These are phyloP conservation scores for Monsonia emarginata DNA, from an alignment of 441 rosid genomes.

Conservation along the genomic window DNA sequence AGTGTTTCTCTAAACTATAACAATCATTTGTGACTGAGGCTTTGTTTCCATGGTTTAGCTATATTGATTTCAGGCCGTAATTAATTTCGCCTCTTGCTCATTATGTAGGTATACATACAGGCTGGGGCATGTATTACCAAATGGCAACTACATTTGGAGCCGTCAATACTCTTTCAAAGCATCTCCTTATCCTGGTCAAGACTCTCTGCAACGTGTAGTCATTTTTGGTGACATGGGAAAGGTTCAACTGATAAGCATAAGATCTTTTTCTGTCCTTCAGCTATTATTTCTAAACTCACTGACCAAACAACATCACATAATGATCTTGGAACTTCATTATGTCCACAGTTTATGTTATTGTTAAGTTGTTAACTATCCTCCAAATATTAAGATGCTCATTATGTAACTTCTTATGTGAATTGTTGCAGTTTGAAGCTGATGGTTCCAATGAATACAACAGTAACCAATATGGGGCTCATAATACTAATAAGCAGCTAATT, in stretches of 20 bases:
- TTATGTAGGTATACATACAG: slow-evolving; percentile 51
- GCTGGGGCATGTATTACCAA: slow-evolving; percentile 52
- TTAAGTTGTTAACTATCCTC: no score
- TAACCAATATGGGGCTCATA: slow-evolving; percentile 77
- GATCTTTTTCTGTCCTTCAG: background rate
- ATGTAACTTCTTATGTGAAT: no score
- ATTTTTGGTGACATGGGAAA: slow-evolving; percentile 92
- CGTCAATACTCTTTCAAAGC: slow-evolving; percentile 50
- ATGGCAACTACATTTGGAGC: slow-evolving; percentile 54
- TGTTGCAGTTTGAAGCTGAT: slow-evolving; percentile 72
- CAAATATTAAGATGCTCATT: no score
- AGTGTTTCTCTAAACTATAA: background rate
- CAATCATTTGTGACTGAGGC: no score
- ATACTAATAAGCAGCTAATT: slow-evolving; percentile 71
- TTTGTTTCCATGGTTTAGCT: no score
- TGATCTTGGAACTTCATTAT: no score
- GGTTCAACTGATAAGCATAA: slow-evolving; percentile 32
- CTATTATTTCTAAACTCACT: no score
- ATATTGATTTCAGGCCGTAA: no score
- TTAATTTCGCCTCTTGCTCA: background rate
- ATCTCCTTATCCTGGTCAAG: slow-evolving; percentile 83
- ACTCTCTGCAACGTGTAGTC: slow-evolving; percentile 65
- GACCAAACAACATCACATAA: no score
- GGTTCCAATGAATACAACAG: slow-evolving; percentile 78
- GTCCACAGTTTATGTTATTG: no score